These are phyloP conservation scores for Cyberlindnera maclurae DNA, from an alignment of 805 yeast genomes.

Conservation along the genomic window DNA sequence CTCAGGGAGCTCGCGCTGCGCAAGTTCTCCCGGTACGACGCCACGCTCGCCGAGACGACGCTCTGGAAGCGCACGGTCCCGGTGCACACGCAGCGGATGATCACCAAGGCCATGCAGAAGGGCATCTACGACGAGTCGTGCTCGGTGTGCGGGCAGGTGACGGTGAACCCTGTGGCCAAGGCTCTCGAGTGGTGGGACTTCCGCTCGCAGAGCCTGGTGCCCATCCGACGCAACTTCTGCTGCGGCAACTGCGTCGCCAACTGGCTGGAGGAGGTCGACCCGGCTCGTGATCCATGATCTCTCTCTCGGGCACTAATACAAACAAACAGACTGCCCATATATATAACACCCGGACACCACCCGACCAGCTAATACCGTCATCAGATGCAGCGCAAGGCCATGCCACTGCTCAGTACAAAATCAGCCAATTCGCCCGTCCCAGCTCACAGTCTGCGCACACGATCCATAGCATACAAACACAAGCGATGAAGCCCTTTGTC, in stretches of 20 bases:
- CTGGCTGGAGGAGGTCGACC: constrained; percentile 26
- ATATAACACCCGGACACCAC: too few relatives aligned
- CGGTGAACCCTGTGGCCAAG: constrained; percentile 52
- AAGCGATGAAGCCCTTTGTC: constrained; percentile 32
- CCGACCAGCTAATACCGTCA: too few relatives aligned
- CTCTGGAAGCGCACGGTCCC: constrained; percentile 47
- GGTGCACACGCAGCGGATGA: constrained; percentile 35
- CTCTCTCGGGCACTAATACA: too few relatives aligned
- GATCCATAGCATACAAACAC: too few relatives aligned
- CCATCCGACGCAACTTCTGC: constrained; percentile 50
- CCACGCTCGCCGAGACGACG: constrained; percentile 46
- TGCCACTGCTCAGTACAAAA: too few relatives aligned
- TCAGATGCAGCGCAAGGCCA: too few relatives aligned
- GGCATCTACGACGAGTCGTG: constrained; percentile 47
- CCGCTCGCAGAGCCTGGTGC: constrained; percentile 39
- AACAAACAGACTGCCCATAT: too few relatives aligned
- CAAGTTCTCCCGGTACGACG: constrained; percentile 42
- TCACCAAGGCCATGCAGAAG: constrained; percentile 46
- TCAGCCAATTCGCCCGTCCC: too few relatives aligned
- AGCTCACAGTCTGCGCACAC: too few relatives aligned
- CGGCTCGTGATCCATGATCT: too few relatives aligned
- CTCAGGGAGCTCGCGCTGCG: constrained; percentile 43
- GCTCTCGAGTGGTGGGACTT: constrained; percentile 65
- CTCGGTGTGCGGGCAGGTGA: constrained; percentile 39
- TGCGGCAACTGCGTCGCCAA: constrained; percentile 38